Evolutionary conservation across 495 filamentous ascomycete genomes (phyloP).

Genomic region (Neurospora hispaniola): DNA sequence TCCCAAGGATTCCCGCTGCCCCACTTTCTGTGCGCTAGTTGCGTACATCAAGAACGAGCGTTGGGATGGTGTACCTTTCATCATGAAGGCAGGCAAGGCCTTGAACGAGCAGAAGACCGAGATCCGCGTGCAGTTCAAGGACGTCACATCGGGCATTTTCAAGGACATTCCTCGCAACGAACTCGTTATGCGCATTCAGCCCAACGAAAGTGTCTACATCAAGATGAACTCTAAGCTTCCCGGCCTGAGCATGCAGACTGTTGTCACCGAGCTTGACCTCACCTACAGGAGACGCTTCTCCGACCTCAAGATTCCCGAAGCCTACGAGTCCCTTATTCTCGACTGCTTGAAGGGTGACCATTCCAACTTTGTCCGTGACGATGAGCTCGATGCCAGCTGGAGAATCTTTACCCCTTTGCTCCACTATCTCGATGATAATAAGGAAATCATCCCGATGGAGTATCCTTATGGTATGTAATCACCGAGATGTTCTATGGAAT

Average conservation of each 20-base stretch:
- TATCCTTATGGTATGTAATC: conserved; percentile 89
- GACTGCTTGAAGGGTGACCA: conserved; percentile 98
- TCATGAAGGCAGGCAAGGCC: conserved; percentile 98
- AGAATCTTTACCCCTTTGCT: conserved; percentile 95
- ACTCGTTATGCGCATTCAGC: conserved; percentile 97
- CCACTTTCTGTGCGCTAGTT: conserved; percentile 94
- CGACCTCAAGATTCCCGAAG: conserved; percentile 98
- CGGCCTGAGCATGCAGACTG: conserved; percentile 98
- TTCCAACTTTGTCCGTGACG: conserved; percentile 99
- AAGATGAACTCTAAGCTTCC: conserved; percentile 99
- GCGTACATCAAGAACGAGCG: conserved; percentile 99
- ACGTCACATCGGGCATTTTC: conserved; percentile 98
- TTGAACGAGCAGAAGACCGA: conserved; percentile 99
- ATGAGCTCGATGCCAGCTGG: conserved; percentile 97
- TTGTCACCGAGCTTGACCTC: conserved; percentile 95
- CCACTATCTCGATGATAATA: conserved; percentile 97
- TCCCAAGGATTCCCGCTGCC: conserved; percentile 92
- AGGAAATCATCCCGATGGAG: conserved; percentile 99
- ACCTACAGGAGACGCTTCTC: conserved; percentile 98
- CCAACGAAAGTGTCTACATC: conserved; percentile 98
- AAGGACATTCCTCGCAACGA: conserved; percentile 99
- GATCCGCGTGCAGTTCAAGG: conserved; percentile 98
- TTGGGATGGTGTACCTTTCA: conserved; percentile 99
- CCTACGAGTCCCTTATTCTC: conserved; percentile 94
- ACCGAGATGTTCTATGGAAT: neutral